Base-by-base conservation (phyloP, 1,139 yeast genomes). In the Meyerozyma smithsonii region DNA sequence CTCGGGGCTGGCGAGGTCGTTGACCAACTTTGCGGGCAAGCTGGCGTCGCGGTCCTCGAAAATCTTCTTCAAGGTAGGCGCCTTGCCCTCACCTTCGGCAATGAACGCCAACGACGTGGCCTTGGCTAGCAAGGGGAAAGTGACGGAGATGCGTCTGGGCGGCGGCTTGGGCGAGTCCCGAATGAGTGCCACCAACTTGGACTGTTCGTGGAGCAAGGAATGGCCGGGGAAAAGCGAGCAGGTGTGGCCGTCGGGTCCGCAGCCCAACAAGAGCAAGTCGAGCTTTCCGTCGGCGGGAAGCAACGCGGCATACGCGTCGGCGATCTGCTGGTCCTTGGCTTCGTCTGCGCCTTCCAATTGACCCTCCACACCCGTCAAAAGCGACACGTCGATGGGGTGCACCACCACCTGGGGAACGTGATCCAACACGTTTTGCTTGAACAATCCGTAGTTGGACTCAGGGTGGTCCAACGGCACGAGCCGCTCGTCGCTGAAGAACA, bases 81-180 rank as follows among this genome's bases (percentile, higher is more conserved):
- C 86, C 63, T 89, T 89, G 28, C 86, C 84, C 14, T 82, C 82
- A 42, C 97, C 96, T 59, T 87, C 92, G 14, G 96, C 96, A 37
- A 88, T 92, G 64, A 88, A 89, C 1, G 88, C 84, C 51, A 89
- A 77, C 36, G 75, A 59, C 15, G 64, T 57, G 15, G 84, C 82
- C 23, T 60, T 64, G 44, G 67, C 71, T 52, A 83, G 70, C 4
- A 79, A 78, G 4, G 84, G 84, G 61, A 80, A 76, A 6, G 89
- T 82, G 53, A 83, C 65, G 8, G 88, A 81, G 56, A 83, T 79
- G 64, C 90, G 75, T 62, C 84, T 72, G 56, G 88, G 84, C 24
- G 90, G 90, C 17, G 85, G 88, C 61, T 83, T 83, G 47, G 90
- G 90, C 1, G 87, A 80, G 60, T 83, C 85, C 37, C 60, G 54